phyloP scores from a whole-genome alignment of 163 green algal species.

The Coccomyxa subellipsoidea region DNA sequence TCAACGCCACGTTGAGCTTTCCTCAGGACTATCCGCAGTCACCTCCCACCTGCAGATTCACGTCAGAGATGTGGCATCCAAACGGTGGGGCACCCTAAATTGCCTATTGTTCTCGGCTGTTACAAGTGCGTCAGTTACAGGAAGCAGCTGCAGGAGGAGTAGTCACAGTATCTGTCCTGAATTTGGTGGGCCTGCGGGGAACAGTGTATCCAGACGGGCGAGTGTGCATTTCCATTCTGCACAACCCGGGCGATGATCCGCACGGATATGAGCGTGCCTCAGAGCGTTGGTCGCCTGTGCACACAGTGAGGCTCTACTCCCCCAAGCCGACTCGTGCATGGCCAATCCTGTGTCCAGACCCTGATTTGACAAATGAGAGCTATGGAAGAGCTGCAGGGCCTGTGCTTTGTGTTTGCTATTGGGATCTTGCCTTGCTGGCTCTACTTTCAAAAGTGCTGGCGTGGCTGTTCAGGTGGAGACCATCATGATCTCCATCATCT shows the following conservation, averaged over 20 bases:
- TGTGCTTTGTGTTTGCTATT: neutral
- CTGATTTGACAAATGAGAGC: neutral
- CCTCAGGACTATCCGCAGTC: conserved; percentile 97
- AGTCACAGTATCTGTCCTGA: neutral
- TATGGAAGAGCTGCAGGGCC: neutral
- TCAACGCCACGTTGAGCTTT: conserved; percentile 95
- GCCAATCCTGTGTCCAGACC: no score
- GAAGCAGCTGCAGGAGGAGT: no score
- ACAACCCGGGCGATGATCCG: conserved; percentile 94
- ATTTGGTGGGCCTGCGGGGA: neutral
- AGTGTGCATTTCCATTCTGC: conserved; percentile 99
- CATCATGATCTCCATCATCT: conserved; percentile 99
- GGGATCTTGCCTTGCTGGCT: neutral
- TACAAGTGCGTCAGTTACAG: no score
- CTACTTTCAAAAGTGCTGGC: neutral
- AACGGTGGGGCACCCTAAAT: conserved; percentile 79
- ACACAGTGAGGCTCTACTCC: conserved; percentile 71
- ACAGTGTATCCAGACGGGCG: conserved; percentile 95
- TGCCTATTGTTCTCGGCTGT: no score
- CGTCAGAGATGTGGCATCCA: conserved; percentile 99
- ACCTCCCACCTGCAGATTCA: conserved; percentile 93
- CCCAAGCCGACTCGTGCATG: no score
- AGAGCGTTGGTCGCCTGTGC: conserved; percentile 96
- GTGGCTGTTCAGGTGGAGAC: conserved; percentile 83
- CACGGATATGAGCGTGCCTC: conserved; percentile 92